Evolutionary conservation across 768 basidiomycete genomes (phyloP).

Genomic region (Cubamyces sp.): DNA sequence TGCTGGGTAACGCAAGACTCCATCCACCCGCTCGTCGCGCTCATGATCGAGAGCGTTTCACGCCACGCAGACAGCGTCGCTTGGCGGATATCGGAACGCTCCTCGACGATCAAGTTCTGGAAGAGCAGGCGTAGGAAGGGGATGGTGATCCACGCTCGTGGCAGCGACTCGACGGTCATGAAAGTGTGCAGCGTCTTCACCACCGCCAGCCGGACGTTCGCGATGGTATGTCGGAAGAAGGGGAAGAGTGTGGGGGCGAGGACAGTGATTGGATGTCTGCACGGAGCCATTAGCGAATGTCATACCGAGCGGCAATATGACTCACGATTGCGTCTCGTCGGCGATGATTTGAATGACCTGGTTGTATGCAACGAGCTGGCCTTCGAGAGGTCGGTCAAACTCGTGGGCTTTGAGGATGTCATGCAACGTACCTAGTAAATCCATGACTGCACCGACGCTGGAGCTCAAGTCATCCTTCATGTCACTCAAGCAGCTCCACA

Average conservation of each 20-base stretch:
- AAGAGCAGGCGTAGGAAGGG: slow-evolving; percentile 84
- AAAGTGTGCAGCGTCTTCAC: slow-evolving; percentile 88
- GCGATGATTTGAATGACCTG: slow-evolving; percentile 79
- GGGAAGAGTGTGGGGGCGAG: slow-evolving; percentile 90
- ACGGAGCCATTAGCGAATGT: slow-evolving; percentile 6
- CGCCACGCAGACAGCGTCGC: slow-evolving; percentile 77
- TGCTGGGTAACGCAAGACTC: slow-evolving; percentile 59
- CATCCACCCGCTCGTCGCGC: slow-evolving; percentile 49
- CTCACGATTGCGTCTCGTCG: slow-evolving; percentile 71
- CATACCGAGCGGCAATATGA: slow-evolving; percentile 24
- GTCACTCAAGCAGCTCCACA: slow-evolving; percentile 89
- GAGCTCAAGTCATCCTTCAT: slow-evolving; percentile 98
- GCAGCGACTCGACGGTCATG: slow-evolving; percentile 74
- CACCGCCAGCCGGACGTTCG: slow-evolving; percentile 90
- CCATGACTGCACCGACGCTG: slow-evolving; percentile 97
- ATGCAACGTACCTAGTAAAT: slow-evolving; percentile 72
- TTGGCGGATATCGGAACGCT: slow-evolving; percentile 80
- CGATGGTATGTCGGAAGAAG: slow-evolving; percentile 96
- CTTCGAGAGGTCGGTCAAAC: slow-evolving; percentile 41
- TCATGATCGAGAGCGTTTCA: slow-evolving; percentile 62
- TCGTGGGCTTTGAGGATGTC: not conserved
- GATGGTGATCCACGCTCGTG: slow-evolving; percentile 78
- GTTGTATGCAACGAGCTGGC: slow-evolving; percentile 79
- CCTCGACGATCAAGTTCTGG: slow-evolving; percentile 93
- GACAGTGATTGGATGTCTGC: slow-evolving; percentile 76